Base-by-base conservation (phyloP, 2,329 filamentous ascomycete species). In the Xylariaceae sp. region DNA sequence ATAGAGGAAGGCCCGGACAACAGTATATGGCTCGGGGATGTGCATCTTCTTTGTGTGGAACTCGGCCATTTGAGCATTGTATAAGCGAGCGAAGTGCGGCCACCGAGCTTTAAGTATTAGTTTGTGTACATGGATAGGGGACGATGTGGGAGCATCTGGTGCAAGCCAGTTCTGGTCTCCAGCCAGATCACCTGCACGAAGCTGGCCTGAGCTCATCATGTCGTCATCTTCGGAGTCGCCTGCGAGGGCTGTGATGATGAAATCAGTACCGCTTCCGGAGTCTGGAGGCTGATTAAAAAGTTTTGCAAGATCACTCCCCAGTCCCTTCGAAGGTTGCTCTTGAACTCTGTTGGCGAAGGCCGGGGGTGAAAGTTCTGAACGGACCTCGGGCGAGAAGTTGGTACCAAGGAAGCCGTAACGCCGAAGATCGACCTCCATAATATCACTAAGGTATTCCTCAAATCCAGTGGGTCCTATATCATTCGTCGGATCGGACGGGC, bases 11-110 rank as follows among this genome's bases (percentile, higher is more conserved):
- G 92, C 89, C 56, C 88, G 90, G 37, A 98, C 93, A 0, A 95
- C 90, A 1, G 83, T 85, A 66, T 96, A 97, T 1, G 92, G 91
- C 61, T 98, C 94, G 0, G 93, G 92, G 36, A 98, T 95, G 67
- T 98, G 92, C 86, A 98, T 93, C 66, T 88, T 90, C 61, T 93
- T 93, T 14, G 89, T 93, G 64, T 98, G 93, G 60, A 94, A 98
- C 64, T 98, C 93, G 11, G 87, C 84, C 93, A 98, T 98, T 62
- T 96, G 90, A 4, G 92, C 83, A 41, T 86, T 85, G 72, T 95
- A 97, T 3, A 98, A 74, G 14, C 93, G 85, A 33, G 86, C 83
- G 69, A 98, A 98, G 66, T 98, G 93, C 22, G 93, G 91, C 93
- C 93, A 98, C 41, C 93, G 86, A 17, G 93, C 86, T 64, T 94